Conservation (phyloP, 768 basidiomycete genomes). For the Suillus bovinus region DNA sequence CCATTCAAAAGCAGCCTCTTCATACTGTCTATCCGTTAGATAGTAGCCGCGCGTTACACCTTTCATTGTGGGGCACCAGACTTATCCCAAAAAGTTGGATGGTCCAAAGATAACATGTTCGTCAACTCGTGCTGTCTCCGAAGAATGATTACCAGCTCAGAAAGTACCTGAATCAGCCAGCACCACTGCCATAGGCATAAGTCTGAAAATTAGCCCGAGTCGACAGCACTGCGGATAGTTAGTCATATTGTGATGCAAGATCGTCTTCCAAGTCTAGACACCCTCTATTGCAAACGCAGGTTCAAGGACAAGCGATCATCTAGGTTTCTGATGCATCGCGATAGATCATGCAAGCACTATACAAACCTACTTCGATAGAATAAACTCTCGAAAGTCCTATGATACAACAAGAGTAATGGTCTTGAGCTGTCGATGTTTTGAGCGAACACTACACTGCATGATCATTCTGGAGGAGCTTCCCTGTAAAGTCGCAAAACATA, state of each 20-base stretch:
- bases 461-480: conserved; percentile 63
- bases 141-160: not conserved
- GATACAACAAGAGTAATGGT: conserved; percentile 3
- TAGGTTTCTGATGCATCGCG: not conserved
- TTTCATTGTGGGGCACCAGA: not conserved
- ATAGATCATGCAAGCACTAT: not conserved
- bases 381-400: conserved; percentile 1
- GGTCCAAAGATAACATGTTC: not conserved
- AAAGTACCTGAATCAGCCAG: not conserved
- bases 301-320: not conserved
- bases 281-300: not conserved
- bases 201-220: not conserved
- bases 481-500: conserved; percentile 51
- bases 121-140: not conserved
- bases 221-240: not conserved
- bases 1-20: not conserved
- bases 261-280: not conserved
- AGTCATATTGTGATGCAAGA: not conserved
- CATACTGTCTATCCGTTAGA: not conserved
- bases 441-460: not conserved
- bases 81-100: not conserved
- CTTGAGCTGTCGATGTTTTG: not conserved
- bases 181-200: not conserved
- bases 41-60: not conserved
- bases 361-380: not conserved